Conservation (phyloP, 805 yeast species). For the Yarrowia sp. region DNA sequence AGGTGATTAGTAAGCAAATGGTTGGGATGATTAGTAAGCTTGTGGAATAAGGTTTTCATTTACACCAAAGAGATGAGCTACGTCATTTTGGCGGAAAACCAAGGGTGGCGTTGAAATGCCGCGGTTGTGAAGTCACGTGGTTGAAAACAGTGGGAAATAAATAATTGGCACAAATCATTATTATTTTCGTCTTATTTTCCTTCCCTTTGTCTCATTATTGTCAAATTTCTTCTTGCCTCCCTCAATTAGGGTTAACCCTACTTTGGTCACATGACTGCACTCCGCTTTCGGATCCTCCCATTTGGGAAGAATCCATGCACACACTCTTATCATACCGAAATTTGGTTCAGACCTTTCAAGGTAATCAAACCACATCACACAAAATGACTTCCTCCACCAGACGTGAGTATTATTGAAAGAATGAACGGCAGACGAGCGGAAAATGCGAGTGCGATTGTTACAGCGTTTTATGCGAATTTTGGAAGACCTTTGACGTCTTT, state of each 20-base stretch:
- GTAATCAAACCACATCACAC: conserved; percentile 36
- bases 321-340: conserved; percentile 38
- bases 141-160: no score
- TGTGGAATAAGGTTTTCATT: background rate
- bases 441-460: background rate
- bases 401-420: conserved; percentile 28
- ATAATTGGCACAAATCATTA: no score
- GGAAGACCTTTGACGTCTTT: background rate
- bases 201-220: background rate
- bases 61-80: background rate
- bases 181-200: no score
- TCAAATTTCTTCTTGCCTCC: background rate
- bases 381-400: conserved; percentile 39
- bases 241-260: conserved; percentile 31
- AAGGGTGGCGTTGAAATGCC: no score
- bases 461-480: background rate
- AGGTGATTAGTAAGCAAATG: background rate
- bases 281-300: conserved; percentile 15
- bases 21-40: background rate
- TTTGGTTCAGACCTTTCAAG: conserved; percentile 38
- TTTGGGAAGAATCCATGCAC: conserved; percentile 34
- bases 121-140: no score
- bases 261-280: conserved; percentile 6
- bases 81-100: background rate
- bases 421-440: background rate